Evolutionary conservation across 129 eudicot genomes (phyloP), one percentile per base, ranked within the genome.

Genomic region (Sambucus nigra): DNA sequence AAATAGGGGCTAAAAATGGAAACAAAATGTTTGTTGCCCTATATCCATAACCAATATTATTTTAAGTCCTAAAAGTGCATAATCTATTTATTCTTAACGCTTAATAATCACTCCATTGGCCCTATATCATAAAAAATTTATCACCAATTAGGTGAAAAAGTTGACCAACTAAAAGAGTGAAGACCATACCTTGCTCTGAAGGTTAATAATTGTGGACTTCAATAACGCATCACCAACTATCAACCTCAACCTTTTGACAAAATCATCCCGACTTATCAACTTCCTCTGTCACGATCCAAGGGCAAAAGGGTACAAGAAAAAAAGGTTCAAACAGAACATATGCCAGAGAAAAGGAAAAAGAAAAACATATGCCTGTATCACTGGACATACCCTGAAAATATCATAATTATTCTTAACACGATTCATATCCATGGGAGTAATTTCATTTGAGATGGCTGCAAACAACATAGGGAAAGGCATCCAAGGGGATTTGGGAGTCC

Each of bases 381-480:
- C 12, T 5, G 22, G 25, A 35, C 67, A 28, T 65, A 73, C 85
- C 80, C 61, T 73, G 53, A 64, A 69, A 39, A 52, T 20, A 17
- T 66, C 77, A 33, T 69, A 73, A 56, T 78, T 47, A 11, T 40
- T 48, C 19, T 56, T 53, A 53, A 78, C 70, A 12, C 55, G 59
- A 18, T 65, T 55, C 80, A 78, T 65, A 24, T 46, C 47, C 10
- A 35, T 35, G 17, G 76, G 44, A 56, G 76, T 6, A 57, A 73
- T 45, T 61, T 65, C 58, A 29, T 52, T 26, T 15, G 80, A 60
- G 31, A 78, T 69, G 14, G 85, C 85, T 41, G 52, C 60, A 61
- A 78, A 65, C 70, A 78, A 17, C 80, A 73, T 31, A 10, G 74
- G 68, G 21, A 78, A 78, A 20, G 85, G 77, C 80, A 78, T 64